These are phyloP conservation scores for Hysterangium stoloniferum DNA, from an alignment of 768 basidiomycete genomes.

Conservation along the genomic window DNA sequence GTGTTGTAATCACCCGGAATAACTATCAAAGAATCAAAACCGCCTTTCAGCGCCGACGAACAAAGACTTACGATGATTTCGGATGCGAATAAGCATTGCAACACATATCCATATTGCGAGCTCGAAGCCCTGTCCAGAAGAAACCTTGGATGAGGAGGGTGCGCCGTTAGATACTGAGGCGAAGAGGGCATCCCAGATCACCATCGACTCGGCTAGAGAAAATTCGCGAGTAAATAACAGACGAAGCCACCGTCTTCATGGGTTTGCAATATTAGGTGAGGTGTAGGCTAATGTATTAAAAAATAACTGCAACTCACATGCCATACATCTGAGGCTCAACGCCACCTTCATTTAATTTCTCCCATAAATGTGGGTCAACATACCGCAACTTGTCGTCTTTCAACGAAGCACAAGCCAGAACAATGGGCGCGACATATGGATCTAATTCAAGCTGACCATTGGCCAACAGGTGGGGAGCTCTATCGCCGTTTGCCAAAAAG, in stretches of 20 bases:
- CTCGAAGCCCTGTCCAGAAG: conserved; percentile 32
- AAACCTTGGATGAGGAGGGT: neutral
- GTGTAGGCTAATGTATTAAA: neutral
- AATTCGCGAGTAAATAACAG: conserved; percentile 93
- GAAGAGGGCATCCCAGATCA: conserved; percentile 94
- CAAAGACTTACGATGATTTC: conserved; percentile 65
- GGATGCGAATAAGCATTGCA: conserved; percentile 90
- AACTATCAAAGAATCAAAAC: conserved; percentile 37
- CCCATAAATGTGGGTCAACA: conserved; percentile 75
- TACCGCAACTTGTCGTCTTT: conserved; percentile 65
- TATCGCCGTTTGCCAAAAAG: conserved; percentile 7
- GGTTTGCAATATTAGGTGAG: neutral
- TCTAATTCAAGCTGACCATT: conserved; percentile 40
- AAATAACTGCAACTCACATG: conserved; percentile 63
- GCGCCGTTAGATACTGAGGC: conserved; percentile 49
- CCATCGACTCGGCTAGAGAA: conserved; percentile 68
- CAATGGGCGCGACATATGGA: conserved; percentile 77
- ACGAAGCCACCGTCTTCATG: conserved; percentile 79
- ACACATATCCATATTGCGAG: conserved; percentile 84
- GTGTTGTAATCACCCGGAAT: conserved; percentile 81
- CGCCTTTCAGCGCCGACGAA: neutral
- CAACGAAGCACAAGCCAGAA: conserved; percentile 72
- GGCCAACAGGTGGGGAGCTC: conserved; percentile 32
- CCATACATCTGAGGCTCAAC: conserved; percentile 97
- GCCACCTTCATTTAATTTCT: conserved; percentile 64